These are phyloP conservation scores for Aspergillus heteromorphus DNA, from an alignment of 495 filamentous ascomycete species.

Conservation along the genomic window DNA sequence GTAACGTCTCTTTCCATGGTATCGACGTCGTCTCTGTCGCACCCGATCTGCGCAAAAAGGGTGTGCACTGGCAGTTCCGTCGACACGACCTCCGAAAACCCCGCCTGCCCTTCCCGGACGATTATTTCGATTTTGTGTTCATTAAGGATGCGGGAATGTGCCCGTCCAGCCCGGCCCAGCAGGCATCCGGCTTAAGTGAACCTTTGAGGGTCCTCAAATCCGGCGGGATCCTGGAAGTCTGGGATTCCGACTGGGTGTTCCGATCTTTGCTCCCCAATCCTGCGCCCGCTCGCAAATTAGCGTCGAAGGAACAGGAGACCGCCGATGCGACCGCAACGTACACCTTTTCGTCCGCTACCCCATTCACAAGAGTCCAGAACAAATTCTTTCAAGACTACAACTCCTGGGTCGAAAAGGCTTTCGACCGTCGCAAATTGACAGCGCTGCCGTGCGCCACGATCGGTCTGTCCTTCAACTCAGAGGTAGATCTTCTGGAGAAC, in stretches of 20 bases:
- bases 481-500: slow-evolving; percentile 64
- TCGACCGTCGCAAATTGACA: slow-evolving; percentile 65
- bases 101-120: slow-evolving; percentile 74
- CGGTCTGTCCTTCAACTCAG: slow-evolving; percentile 71
- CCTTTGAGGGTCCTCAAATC: slow-evolving; percentile 70
- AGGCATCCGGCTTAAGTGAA: slow-evolving; percentile 65
- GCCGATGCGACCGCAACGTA: slow-evolving; percentile 70
- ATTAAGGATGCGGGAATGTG: slow-evolving; percentile 79
- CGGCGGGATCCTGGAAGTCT: slow-evolving; percentile 79
- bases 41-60: slow-evolving; percentile 64
- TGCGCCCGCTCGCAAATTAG: slow-evolving; percentile 48
- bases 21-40: slow-evolving; percentile 77
- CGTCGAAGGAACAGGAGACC: slow-evolving; percentile 55
- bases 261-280: slow-evolving; percentile 73
- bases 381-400: slow-evolving; percentile 81
- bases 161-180: slow-evolving; percentile 53
- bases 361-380: slow-evolving; percentile 72
- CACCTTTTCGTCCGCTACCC: slow-evolving; percentile 74
- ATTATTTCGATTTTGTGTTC: slow-evolving; percentile 85
- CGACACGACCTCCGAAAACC: slow-evolving; percentile 75
- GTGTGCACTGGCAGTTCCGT: slow-evolving; percentile 82
- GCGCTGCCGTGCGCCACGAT: slow-evolving; percentile 77
- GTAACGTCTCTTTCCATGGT: slow-evolving; percentile 68
- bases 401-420: slow-evolving; percentile 68
- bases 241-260: slow-evolving; percentile 76